These are phyloP conservation scores for Aspergillus mulundensis DNA, from an alignment of 495 filamentous ascomycete genomes.

Conservation along the genomic window DNA sequence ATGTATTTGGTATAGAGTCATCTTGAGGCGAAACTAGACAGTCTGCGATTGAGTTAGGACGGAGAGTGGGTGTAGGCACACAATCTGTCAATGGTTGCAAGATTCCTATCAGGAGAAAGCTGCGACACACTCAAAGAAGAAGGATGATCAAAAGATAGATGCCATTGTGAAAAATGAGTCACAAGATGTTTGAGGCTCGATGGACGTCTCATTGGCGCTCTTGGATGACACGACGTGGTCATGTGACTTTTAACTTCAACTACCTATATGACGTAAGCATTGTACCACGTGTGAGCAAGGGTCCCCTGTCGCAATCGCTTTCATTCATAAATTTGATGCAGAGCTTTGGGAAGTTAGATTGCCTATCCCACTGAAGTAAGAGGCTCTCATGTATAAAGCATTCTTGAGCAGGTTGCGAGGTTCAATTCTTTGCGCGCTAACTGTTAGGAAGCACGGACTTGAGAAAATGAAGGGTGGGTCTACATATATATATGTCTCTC, in stretches of 20 bases:
- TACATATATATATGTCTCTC: too few species aligned
- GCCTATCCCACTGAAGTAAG: too few species aligned
- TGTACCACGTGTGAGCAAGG: slow-evolving; percentile 1
- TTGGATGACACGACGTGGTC: slow-evolving; percentile 6
- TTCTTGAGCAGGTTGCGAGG: too few species aligned
- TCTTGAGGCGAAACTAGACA: slow-evolving; percentile 13
- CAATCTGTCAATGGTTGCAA: background rate
- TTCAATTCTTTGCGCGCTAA: too few species aligned
- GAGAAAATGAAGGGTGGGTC: too few species aligned
- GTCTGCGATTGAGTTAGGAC: background rate
- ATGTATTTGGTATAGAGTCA: slow-evolving; percentile 16
- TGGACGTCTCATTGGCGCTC: background rate
- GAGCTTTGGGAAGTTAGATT: too few species aligned
- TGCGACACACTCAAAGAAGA: background rate
- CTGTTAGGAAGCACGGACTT: too few species aligned
- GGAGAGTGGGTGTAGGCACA: background rate
- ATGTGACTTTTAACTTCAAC: background rate
- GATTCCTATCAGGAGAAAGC: background rate
- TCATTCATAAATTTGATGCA: too few species aligned
- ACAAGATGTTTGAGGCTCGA: background rate
- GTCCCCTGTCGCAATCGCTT: background rate
- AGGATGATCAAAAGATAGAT: slow-evolving; percentile 1
- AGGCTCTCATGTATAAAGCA: too few species aligned
- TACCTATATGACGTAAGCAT: slow-evolving; percentile 12
- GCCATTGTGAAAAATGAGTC: slow-evolving; percentile 20